These are phyloP conservation scores for Paraurostyla sp. DNA, from an alignment of 73 alveolate genomes.

Conservation along the genomic window DNA sequence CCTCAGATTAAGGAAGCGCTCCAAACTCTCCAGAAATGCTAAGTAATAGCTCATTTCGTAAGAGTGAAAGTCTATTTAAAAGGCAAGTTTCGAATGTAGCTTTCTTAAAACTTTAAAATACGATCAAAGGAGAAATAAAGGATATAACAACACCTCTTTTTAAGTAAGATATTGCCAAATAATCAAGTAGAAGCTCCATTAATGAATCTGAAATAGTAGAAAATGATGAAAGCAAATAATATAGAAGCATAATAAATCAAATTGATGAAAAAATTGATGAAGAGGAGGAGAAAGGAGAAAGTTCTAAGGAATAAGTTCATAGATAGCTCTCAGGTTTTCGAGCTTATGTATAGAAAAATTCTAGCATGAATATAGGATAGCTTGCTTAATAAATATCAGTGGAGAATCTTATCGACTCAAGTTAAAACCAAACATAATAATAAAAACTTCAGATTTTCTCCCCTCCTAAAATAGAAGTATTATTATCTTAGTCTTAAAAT, in stretches of 20 bases:
- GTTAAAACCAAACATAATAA: no score
- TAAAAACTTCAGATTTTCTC: no score
- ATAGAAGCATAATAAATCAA: no score
- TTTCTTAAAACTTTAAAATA: conserved; percentile 7
- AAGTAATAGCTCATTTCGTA: neutral
- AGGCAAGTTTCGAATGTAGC: neutral
- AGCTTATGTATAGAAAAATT: no score
- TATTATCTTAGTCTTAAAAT: no score
- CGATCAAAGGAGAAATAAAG: neutral
- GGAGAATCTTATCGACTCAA: no score
- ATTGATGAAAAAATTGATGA: neutral
- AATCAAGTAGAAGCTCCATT: neutral
- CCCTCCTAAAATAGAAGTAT: no score
- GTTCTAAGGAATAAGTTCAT: neutral
- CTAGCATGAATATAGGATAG: no score
- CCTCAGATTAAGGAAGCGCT: conserved; percentile 13
- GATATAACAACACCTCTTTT: conserved; percentile 4
- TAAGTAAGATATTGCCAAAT: neutral
- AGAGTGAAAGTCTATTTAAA: conserved; percentile 28
- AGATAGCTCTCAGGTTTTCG: no score
- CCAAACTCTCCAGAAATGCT: conserved; percentile 23
- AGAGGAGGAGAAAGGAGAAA: neutral
- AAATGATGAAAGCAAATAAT: no score
- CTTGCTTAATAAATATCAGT: no score
- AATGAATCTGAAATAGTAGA: neutral